Conservation (phyloP, 139 green algal species). For the Zygnema circumcarinatum region DNA sequence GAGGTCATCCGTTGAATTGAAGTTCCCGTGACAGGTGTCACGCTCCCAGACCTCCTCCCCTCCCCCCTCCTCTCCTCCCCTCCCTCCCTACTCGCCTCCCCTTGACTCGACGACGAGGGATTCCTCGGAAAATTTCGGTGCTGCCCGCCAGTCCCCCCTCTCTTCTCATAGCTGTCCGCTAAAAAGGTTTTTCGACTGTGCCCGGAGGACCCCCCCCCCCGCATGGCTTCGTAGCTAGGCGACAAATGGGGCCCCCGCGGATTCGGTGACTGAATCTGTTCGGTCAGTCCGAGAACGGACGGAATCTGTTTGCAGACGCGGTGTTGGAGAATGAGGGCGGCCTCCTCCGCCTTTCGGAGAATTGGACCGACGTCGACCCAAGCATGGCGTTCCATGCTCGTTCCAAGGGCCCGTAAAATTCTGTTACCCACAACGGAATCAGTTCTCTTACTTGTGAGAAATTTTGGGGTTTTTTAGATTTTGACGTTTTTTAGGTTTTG, state of each 20-base stretch:
- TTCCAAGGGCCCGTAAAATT: neutral
- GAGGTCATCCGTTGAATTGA: neutral
- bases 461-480: slow-evolving; percentile 6
- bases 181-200: neutral
- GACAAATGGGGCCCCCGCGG: too few relatives aligned
- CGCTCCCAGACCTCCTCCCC: neutral
- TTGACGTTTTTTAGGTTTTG: too few relatives aligned
- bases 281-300: neutral
- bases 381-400: slow-evolving; percentile 7
- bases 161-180: neutral
- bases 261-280: too few relatives aligned
- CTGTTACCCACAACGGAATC: neutral
- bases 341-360: slow-evolving; percentile 28
- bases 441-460: neutral
- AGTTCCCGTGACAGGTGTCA: neutral
- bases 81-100: neutral
- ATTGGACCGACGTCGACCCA: neutral
- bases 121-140: too few relatives aligned
- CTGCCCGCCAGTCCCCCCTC: neutral
- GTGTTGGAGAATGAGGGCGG: slow-evolving; percentile 45
- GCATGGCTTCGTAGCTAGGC: too few relatives aligned
- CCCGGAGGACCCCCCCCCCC: too few relatives aligned
- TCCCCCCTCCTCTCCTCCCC: neutral
- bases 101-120: neutral
- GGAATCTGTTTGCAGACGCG: slow-evolving; percentile 16